phyloP scores from a whole-genome alignment of 495 filamentous ascomycete genomes.

The Aspergillus sclerotiicarbonarius region DNA sequence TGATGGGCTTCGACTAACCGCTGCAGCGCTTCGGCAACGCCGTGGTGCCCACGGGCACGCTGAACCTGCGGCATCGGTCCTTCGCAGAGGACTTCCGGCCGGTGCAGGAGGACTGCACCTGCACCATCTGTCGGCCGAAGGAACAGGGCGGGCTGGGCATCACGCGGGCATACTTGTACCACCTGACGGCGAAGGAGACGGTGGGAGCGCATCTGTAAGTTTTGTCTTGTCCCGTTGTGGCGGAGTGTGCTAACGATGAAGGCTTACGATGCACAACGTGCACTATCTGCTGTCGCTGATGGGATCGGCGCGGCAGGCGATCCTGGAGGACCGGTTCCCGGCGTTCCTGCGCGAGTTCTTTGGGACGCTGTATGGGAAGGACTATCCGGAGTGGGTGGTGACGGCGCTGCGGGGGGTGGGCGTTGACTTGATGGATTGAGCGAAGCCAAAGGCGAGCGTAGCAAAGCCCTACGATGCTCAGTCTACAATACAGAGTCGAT shows the following conservation, averaged over 20 bases:
- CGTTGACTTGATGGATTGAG: slow-evolving; percentile 63
- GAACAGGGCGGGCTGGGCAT: slow-evolving; percentile 75
- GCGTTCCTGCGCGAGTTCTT: slow-evolving; percentile 79
- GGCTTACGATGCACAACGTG: slow-evolving; percentile 92
- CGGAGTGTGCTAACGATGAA: slow-evolving; percentile 24
- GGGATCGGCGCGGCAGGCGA: slow-evolving; percentile 68
- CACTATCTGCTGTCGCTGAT: slow-evolving; percentile 85
- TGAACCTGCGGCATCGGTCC: slow-evolving; percentile 76
- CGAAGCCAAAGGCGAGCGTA: background rate
- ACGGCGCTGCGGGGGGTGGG: slow-evolving; percentile 80
- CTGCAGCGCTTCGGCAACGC: slow-evolving; percentile 83
- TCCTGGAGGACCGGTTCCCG: slow-evolving; percentile 79
- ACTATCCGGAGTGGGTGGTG: slow-evolving; percentile 81
- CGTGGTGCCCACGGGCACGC: slow-evolving; percentile 72
- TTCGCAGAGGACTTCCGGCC: slow-evolving; percentile 80
- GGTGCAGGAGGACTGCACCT: slow-evolving; percentile 78
- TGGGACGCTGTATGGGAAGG: slow-evolving; percentile 66
- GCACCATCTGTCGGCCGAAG: slow-evolving; percentile 68
- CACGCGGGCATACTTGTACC: slow-evolving; percentile 85
- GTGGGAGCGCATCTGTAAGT: slow-evolving; percentile 82
- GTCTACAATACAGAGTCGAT: background rate
- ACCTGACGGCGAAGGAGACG: slow-evolving; percentile 90
- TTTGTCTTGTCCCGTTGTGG: background rate
- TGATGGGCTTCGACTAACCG: slow-evolving; percentile 1
- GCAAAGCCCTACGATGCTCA: background rate